Conservation (phyloP, 2,329 filamentous ascomycete species). For the Salinomyces thailandicus region DNA sequence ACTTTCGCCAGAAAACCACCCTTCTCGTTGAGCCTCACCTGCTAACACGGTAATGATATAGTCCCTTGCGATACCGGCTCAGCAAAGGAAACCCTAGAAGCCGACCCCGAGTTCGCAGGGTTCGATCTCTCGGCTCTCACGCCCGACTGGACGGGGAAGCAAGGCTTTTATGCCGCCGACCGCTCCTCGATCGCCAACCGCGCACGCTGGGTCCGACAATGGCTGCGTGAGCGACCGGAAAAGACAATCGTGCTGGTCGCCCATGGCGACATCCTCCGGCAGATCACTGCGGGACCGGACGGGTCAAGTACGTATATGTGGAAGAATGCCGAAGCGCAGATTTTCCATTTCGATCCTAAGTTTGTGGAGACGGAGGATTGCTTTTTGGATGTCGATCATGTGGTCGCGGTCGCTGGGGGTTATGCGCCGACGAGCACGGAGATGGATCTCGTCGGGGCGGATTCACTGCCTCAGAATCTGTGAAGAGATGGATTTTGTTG, state of each 20-base stretch:
- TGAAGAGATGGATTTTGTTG: conserved; percentile 21
- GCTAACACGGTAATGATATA: not conserved
- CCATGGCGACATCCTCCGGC: conserved; percentile 24
- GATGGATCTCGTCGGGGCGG: conserved; percentile 10
- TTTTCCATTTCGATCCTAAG: conserved; percentile 19
- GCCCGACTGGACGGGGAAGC: conserved; percentile 23
- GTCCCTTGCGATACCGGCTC: conserved; percentile 22
- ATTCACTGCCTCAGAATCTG: not conserved
- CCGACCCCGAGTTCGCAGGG: conserved; percentile 18
- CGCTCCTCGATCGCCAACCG: conserved; percentile 12
- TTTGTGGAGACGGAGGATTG: conserved; percentile 19
- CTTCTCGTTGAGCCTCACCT: conserved; percentile 20
- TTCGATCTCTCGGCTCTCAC: conserved; percentile 20
- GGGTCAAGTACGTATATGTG: conserved; percentile 21
- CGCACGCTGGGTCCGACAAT: conserved; percentile 22
- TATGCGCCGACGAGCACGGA: conserved; percentile 22
- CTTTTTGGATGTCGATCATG: conserved; percentile 17
- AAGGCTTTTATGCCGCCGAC: conserved; percentile 21
- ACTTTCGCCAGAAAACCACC: too few relatives aligned
- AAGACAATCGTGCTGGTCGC: conserved; percentile 25
- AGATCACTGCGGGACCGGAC: conserved; percentile 15
- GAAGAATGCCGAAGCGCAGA: conserved; percentile 23
- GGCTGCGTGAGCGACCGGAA: conserved; percentile 22
- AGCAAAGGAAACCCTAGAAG: conserved; percentile 10
- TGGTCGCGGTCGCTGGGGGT: conserved; percentile 23